phyloP scores from a whole-genome alignment of 2,329 filamentous ascomycete genomes.

The Clarireedia paspali region DNA sequence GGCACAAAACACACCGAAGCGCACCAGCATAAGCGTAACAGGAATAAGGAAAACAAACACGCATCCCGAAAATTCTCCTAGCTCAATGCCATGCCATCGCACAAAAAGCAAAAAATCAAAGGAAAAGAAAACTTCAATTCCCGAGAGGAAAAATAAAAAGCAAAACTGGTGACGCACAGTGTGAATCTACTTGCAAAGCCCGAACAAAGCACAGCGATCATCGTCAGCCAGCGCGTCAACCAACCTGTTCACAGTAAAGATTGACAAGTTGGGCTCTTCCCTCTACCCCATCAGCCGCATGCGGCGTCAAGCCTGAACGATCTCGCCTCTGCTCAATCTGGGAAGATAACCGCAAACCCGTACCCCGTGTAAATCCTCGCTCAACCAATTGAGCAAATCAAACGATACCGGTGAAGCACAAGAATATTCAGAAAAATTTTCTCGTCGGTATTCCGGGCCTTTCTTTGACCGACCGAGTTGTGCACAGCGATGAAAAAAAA shows the following conservation, averaged over 20 bases:
- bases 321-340: constrained; percentile 1
- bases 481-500: too few species aligned
- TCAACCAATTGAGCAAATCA: background rate
- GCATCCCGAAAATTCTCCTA: background rate
- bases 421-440: too few species aligned
- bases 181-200: too few species aligned
- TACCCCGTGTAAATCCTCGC: background rate
- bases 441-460: too few species aligned
- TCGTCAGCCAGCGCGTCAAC: background rate
- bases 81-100: background rate
- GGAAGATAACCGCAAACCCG: background rate
- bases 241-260: too few species aligned
- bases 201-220: too few species aligned
- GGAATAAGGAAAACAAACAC: too few species aligned
- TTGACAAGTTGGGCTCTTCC: too few species aligned
- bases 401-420: too few species aligned
- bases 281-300: background rate
- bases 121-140: background rate
- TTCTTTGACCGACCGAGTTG: too few species aligned
- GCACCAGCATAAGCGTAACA: background rate
- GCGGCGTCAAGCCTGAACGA: constrained; percentile 3
- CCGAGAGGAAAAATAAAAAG: background rate
- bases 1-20: background rate
- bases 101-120: background rate
- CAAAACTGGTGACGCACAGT: too few species aligned